A percentile compares a stretch with the other conserved stretches of the same genome.
These are phyloP conservation scores for Paramecium sexaurelia DNA, from an alignment of 73 alveolate genomes.

Conservation along the genomic window DNA sequence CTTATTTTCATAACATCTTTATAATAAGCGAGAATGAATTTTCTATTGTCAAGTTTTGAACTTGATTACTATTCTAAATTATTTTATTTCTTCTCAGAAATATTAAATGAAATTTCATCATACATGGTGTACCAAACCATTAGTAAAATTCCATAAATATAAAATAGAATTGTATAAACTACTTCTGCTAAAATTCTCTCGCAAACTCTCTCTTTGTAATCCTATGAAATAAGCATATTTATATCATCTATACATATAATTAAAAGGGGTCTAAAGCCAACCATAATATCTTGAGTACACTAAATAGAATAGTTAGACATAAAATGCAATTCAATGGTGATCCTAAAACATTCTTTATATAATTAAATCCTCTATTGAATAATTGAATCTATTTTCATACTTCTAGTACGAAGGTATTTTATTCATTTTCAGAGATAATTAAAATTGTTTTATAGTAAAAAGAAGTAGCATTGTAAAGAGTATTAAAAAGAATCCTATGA, in stretches of 20 bases:
- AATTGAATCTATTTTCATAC: not conserved
- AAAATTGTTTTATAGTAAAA: not conserved
- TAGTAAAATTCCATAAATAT: slow-evolving; percentile 32
- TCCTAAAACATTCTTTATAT: not conserved
- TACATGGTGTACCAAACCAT: slow-evolving; percentile 58
- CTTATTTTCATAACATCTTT: slow-evolving; percentile 44
- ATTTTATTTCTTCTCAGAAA: not conserved
- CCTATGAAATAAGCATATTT: not conserved
- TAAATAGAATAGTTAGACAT: not conserved
- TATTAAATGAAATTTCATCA: slow-evolving; percentile 55
- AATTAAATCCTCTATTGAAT: not conserved
- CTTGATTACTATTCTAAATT: not conserved
- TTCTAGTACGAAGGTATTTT: slow-evolving; percentile 29
- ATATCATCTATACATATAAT: not conserved
- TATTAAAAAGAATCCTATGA: not conserved
- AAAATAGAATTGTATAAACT: not conserved
- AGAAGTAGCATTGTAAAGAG: not conserved
- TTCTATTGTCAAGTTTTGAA: not conserved
- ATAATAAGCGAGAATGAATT: not conserved
- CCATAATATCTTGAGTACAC: slow-evolving; percentile 10
- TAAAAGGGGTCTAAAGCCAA: slow-evolving; percentile 28
- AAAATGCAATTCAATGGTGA: slow-evolving; percentile 31
- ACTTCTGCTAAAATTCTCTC: slow-evolving; percentile 49
- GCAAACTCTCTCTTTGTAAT: not conserved
- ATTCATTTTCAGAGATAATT: not conserved